Percentiles rank a stretch among this genome's conserved stretches.
phyloP scores from a whole-genome alignment of 108 stramenopile genomes.

The Nitzschia sp. region DNA sequence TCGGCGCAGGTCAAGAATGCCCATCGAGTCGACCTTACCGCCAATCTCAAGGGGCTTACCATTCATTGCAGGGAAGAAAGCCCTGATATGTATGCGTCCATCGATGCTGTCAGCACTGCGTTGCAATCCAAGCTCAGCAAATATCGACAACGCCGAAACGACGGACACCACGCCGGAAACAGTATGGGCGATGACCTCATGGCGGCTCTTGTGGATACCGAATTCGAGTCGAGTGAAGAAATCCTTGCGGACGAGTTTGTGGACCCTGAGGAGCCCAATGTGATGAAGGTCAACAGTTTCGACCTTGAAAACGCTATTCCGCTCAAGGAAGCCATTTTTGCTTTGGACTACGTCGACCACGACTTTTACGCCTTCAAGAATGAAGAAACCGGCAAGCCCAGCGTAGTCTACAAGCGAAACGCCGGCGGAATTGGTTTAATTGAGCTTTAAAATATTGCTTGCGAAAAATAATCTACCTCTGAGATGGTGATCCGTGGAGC shows the following conservation, averaged over 20 bases:
- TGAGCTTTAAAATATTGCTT: conserved; percentile 64
- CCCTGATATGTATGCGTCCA: conserved; percentile 86
- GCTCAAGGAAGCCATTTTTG: conserved; percentile 86
- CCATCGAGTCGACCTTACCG: conserved; percentile 79
- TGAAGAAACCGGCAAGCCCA: conserved; percentile 75
- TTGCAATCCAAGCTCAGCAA: conserved; percentile 76
- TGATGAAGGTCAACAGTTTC: conserved; percentile 80
- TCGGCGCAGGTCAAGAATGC: conserved; percentile 79
- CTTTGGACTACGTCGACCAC: conserved; percentile 90
- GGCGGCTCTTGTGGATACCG: conserved; percentile 55
- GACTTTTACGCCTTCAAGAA: conserved; percentile 91
- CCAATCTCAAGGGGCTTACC: conserved; percentile 76
- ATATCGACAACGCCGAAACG: conserved; percentile 80
- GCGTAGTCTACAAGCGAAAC: conserved; percentile 91
- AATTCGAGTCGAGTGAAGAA: conserved; percentile 33
- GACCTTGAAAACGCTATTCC: conserved; percentile 78
- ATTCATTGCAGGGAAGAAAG: conserved; percentile 69
- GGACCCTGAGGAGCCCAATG: conserved; percentile 71
- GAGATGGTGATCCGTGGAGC: too few relatives aligned
- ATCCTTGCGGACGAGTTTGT: conserved; percentile 46
- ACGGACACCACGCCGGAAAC: conserved; percentile 80
- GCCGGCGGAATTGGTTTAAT: conserved; percentile 87
- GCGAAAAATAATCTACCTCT: too few relatives aligned
- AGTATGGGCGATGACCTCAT: conserved; percentile 82
- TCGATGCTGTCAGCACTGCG: conserved; percentile 70